Conservation (phyloP, 352 stramenopile species). For the Globisporangium splendens region DNA sequence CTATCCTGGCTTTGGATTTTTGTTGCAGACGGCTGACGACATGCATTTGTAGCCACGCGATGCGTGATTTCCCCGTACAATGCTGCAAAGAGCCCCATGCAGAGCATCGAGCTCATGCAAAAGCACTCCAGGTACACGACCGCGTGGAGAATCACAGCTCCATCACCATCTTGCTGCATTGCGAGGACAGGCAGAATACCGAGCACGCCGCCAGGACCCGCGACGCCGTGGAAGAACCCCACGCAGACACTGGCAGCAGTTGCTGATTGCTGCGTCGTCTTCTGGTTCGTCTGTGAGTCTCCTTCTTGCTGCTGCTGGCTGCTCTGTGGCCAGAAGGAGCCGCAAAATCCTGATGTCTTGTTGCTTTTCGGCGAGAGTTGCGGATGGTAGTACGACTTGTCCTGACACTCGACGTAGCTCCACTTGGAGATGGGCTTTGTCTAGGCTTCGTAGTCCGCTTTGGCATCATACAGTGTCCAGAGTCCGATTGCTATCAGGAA, state of each 20-base stretch:
- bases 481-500: conserved; percentile 59
- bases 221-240: conserved; percentile 87
- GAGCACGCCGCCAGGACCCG: conserved; percentile 67
- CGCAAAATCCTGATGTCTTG: neutral
- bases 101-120: conserved; percentile 77
- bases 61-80: conserved; percentile 73
- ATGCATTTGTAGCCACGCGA: conserved; percentile 12
- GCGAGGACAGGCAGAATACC: conserved; percentile 85
- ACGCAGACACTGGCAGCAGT: conserved; percentile 37
- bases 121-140: conserved; percentile 85
- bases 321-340: conserved; percentile 13
- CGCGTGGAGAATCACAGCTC: conserved; percentile 22
- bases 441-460: conserved; percentile 26
- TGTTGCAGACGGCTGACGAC: neutral
- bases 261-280: conserved; percentile 20
- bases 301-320: conserved; percentile 1
- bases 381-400: conserved; percentile 36
- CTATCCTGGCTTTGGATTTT: neutral
- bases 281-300: conserved; percentile 2
- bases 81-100: conserved; percentile 86
- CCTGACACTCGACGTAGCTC: conserved; percentile 52
- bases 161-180: conserved; percentile 30
- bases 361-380: conserved; percentile 18
- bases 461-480: conserved; percentile 46
- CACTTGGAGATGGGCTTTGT: conserved; percentile 35